Evolutionary conservation across 2,329 filamentous ascomycete species (phyloP).

Genomic region (Byssochlamys sp.): DNA sequence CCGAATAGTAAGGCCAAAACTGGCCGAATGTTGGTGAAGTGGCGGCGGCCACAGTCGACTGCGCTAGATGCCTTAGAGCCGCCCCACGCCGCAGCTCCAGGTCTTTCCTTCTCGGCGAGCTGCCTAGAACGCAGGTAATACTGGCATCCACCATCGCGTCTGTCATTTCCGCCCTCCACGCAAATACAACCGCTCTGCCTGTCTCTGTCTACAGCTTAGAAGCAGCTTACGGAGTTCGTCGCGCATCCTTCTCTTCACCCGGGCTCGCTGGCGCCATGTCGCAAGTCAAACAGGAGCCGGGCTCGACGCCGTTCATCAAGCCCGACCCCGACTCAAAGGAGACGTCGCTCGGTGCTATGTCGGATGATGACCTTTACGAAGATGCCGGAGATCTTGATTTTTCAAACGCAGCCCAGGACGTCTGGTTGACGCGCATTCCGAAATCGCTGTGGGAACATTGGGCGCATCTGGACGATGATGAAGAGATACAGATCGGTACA

Average conservation of each 20-base stretch:
- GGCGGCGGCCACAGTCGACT: neutral
- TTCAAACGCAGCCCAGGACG: conserved; percentile 33
- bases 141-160: neutral
- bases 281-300: conserved; percentile 34
- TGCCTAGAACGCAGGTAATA: neutral
- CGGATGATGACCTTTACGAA: conserved; percentile 62
- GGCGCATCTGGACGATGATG: conserved; percentile 65
- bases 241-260: neutral
- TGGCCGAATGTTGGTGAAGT: neutral
- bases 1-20: neutral
- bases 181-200: conserved; percentile 6
- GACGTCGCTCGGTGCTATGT: conserved; percentile 21
- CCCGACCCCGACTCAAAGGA: conserved; percentile 33
- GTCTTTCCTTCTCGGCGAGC: conserved; percentile 1
- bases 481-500: conserved; percentile 71
- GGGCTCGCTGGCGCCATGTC: conserved; percentile 14
- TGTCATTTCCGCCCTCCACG: conserved; percentile 1
- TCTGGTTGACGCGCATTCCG: conserved; percentile 70
- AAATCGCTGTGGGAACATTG: conserved; percentile 73
- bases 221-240: neutral
- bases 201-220: neutral
- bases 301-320: conserved; percentile 30
- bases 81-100: neutral
- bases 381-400: conserved; percentile 58
- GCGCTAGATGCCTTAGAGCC: neutral